phyloP scores from a whole-genome alignment of 805 yeast genomes.

The Maudiozyma saulgeensis region DNA sequence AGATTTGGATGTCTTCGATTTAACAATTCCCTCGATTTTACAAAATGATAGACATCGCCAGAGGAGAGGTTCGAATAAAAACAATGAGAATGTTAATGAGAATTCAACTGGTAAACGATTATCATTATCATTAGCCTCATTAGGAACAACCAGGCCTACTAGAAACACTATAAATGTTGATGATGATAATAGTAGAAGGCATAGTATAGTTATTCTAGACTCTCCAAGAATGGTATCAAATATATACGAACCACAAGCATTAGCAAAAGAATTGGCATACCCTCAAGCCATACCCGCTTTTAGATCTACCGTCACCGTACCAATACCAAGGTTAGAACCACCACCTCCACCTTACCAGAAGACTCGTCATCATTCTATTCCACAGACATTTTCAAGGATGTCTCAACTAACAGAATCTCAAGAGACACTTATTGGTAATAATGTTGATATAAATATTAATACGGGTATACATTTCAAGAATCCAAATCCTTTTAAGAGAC shows the following conservation, averaged over 20 bases:
- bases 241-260: constrained; percentile 45
- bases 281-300: constrained; percentile 59
- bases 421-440: background rate
- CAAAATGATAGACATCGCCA: background rate
- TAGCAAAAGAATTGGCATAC: constrained; percentile 40
- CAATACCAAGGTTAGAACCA: background rate
- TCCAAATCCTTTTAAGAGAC: background rate
- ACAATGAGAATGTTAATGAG: background rate
- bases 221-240: constrained; percentile 36
- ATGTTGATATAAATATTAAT: background rate
- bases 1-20: constrained; percentile 40
- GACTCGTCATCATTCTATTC: background rate
- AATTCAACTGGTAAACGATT: background rate
- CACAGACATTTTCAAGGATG: background rate
- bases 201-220: constrained; percentile 1
- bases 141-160: background rate
- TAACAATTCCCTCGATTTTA: constrained; percentile 8
- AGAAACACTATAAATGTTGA: background rate
- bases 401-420: background rate
- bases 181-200: constrained; percentile 1
- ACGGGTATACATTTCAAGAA: background rate
- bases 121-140: background rate
- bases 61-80: background rate
- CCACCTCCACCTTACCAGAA: constrained; percentile 3
- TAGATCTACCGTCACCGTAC: constrained; percentile 19